Percentiles rank a stretch among this genome's conserved stretches.
These are phyloP conservation scores for Euphrasia confusa DNA, from an alignment of 257 asterid genomes.

Conservation along the genomic window DNA sequence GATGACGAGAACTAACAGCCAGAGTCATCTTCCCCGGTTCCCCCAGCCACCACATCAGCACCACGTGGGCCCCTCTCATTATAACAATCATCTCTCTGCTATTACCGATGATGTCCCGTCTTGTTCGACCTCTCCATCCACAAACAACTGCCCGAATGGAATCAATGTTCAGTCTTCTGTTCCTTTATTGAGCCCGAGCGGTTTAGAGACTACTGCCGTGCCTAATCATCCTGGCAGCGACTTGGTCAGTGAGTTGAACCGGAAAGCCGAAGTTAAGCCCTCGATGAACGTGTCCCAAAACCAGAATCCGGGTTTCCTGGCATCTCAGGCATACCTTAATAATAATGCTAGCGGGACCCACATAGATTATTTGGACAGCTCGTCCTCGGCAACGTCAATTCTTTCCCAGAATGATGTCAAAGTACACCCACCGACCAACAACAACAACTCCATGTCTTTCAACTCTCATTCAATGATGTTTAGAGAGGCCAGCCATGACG, in stretches of 20 bases:
- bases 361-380: slow-evolving; percentile 77
- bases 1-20: slow-evolving; percentile 42
- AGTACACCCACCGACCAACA: slow-evolving; percentile 31
- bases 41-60: slow-evolving; percentile 48
- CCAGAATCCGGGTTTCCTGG: slow-evolving; percentile 59
- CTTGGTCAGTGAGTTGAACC: slow-evolving; percentile 48
- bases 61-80: slow-evolving; percentile 36
- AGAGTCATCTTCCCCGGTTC: slow-evolving; percentile 32
- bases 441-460: slow-evolving; percentile 67
- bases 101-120: slow-evolving; percentile 88
- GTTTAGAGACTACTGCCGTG: slow-evolving; percentile 36
- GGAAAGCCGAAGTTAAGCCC: slow-evolving; percentile 52
- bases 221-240: slow-evolving; percentile 29
- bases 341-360: slow-evolving; percentile 44
- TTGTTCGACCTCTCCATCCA: slow-evolving; percentile 91
- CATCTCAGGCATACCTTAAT: slow-evolving; percentile 49
- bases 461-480: slow-evolving; percentile 60
- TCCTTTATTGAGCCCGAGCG: slow-evolving; percentile 41
- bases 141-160: slow-evolving; percentile 65
- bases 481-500: slow-evolving; percentile 59
- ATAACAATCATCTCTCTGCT: slow-evolving; percentile 52
- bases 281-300: slow-evolving; percentile 48
- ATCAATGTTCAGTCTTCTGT: slow-evolving; percentile 37
- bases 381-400: slow-evolving; percentile 88
- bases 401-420: slow-evolving; percentile 71